Base-by-base conservation (phyloP, 2,329 filamentous ascomycete genomes). In the Stenocarpella maydis region DNA sequence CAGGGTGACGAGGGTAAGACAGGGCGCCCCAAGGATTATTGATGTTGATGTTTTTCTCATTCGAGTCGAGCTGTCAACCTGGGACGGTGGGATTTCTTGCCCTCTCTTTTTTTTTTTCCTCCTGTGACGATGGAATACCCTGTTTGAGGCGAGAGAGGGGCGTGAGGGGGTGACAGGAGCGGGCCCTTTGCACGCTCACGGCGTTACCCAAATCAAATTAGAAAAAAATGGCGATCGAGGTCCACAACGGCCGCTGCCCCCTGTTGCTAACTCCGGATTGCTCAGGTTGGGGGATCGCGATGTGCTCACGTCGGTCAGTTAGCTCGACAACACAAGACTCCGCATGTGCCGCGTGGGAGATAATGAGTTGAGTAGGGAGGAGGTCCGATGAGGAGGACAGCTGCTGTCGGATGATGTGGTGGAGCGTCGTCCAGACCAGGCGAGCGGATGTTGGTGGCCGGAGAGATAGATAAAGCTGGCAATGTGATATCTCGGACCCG, bases 151-250 rank as follows among this genome's bases (percentile, higher is more conserved):
- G 55, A 60, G 55, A 49, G 47, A 26, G 47, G 47, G 47, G 47
- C 21, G 4, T 41, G 54, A 49, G 65, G 63, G 61, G 69, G 65
- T 71, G 69, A 67, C 69, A 69, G 66, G 61, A 71, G 69, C 67
- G 69, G 69, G 37, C 66, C 63, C 58, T 55, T 60, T 52, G 60
- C 61, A 63, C 58, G 58, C 58, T 63, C 58, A 63, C 58, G 43
- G 43, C 58, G 61, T 53, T 54, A 34, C 26, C 49, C 50, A 54
- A 39, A 65, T 39, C 64, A 52, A 39, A 65, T 39, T 53, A 52
- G 31, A 43, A 69, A 69, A 67, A 69, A 69, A 60, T 67, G 45
- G 69, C 61, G 60, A 69, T 55, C 67, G 69, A 58, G 69, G 63
- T 65, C 69, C 69, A 71, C 69, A 69, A 64, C 53, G 60, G 61